phyloP scores from a whole-genome alignment of 1,284 basidiomycete species.

The Trametes versicolor region DNA sequence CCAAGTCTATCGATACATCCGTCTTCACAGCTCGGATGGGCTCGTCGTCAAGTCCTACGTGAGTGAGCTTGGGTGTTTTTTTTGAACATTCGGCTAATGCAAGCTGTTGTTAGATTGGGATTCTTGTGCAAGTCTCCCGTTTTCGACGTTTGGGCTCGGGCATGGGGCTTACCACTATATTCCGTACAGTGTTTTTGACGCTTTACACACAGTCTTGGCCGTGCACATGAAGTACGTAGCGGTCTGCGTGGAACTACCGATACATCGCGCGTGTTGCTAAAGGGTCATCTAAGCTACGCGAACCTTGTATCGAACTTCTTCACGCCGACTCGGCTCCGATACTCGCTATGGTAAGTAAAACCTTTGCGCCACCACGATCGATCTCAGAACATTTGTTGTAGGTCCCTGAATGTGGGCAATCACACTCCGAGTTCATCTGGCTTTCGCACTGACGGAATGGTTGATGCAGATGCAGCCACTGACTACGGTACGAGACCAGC shows the following conservation, averaged over 20 bases:
- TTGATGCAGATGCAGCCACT: background rate
- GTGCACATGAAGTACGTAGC: background rate
- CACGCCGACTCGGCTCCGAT: background rate
- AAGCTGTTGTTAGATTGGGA: background rate
- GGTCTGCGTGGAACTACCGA: background rate
- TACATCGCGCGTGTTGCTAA: background rate
- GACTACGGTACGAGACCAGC: background rate
- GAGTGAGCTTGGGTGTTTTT: background rate
- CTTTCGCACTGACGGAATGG: background rate
- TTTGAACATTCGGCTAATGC: background rate
- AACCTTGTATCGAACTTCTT: background rate
- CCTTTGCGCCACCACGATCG: too few species aligned
- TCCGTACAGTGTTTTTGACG: background rate
- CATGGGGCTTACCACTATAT: too few species aligned
- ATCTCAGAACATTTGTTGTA: background rate
- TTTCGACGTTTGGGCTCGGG: too few species aligned
- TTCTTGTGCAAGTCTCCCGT: background rate
- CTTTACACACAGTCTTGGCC: background rate
- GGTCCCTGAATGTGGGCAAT: background rate
- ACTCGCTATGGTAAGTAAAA: background rate
- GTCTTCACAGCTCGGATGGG: background rate
- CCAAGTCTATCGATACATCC: constrained; percentile 8
- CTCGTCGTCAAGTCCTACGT: background rate
- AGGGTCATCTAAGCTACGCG: background rate
- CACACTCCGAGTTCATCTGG: background rate